Percentiles rank a stretch among this genome's conserved stretches.
Conservation (phyloP, 2,329 filamentous ascomycete species). For the Pseudogymnoascus sp. region DNA sequence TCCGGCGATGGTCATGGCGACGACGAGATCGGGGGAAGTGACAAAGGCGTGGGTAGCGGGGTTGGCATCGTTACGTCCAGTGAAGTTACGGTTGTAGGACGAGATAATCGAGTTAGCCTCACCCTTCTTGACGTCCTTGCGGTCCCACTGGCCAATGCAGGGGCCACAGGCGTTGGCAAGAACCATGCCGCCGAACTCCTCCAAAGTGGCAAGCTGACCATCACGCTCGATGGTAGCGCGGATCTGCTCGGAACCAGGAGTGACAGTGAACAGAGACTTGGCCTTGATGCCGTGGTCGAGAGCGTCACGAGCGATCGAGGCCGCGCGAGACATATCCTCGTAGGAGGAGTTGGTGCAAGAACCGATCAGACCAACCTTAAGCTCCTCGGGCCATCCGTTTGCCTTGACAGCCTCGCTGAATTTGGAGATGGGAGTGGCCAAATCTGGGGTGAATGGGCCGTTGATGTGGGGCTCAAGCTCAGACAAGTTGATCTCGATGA, state of each 20-base stretch:
- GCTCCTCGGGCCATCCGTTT: conserved; percentile 91
- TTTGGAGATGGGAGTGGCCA: conserved; percentile 95
- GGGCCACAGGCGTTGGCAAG: conserved; percentile 92
- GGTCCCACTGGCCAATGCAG: conserved; percentile 94
- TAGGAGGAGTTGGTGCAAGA: conserved; percentile 91
- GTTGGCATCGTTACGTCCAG: conserved; percentile 93
- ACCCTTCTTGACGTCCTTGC: conserved; percentile 87
- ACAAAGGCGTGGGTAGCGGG: conserved; percentile 91
- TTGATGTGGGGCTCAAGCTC: conserved; percentile 98
- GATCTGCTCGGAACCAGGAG: conserved; percentile 94
- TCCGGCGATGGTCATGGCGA: conserved; percentile 77
- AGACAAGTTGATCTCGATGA: conserved; percentile 91
- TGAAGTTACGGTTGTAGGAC: conserved; percentile 99
- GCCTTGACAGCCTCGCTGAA: conserved; percentile 89
- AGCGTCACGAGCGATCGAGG: conserved; percentile 84
- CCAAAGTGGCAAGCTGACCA: conserved; percentile 85
- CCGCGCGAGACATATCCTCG: conserved; percentile 87
- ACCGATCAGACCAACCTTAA: conserved; percentile 94
- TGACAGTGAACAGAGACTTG: conserved; percentile 88
- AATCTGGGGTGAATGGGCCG: conserved; percentile 95
- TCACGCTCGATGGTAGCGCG: conserved; percentile 83
- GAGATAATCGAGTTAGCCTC: conserved; percentile 94
- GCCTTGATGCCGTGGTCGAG: conserved; percentile 88
- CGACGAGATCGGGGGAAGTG: conserved; percentile 80
- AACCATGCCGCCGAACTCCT: conserved; percentile 91